Base-by-base conservation (phyloP, 2,329 filamentous ascomycete genomes). In the Monilinia fructigena region DNA sequence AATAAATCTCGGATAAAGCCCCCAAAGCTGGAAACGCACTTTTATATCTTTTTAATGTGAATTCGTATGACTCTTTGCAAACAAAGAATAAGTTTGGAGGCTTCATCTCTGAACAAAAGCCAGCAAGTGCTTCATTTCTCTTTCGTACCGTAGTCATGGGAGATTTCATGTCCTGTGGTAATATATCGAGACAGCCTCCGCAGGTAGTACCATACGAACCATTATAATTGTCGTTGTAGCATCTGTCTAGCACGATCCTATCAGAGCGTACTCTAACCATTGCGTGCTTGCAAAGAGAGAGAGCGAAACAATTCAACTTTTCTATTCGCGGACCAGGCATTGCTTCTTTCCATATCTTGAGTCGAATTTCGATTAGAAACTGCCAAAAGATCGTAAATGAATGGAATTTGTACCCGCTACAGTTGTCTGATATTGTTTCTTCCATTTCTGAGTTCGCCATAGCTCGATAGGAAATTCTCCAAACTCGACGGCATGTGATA, bases 221-320 rank as follows among this genome's bases (percentile, higher is more conserved):
- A 23, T 20, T 28, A n/a, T 35, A 35, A 26, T 16, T 20, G 11
- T 48, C 20, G 10, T 50, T 11, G 50, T 38, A 6, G 28, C 28
- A 60, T 50, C 45, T 26, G 23, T 60, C 58, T 16, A 28, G 45
- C 5, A 60, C 58, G 23, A 18, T 20, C 58, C 18, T 38, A 23
- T 60, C 45, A 26, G 58, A 60, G n/a, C 58, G 28, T 38, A 60
- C 58, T 60, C 45, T 50, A 4, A 60, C 58, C 45, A 60, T 50
- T 28, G 31, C 28, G 45, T 60, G 45, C 28, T 50, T 14, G 48
- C 58, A 60, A 26, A 28, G 45, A 26, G 58, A 60, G 23, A 38
- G 35, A 38, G 28, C 6, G 16, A 18, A 18, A 4, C n/a, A 3
- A 2, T 50, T 16, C 18, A 50, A 4, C 14, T 6, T n/a, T 8